A percentile compares a stretch with the other conserved stretches of the same genome.
Conservation (phyloP, 257 asterid genomes). For the Lycium ferocissimum region DNA sequence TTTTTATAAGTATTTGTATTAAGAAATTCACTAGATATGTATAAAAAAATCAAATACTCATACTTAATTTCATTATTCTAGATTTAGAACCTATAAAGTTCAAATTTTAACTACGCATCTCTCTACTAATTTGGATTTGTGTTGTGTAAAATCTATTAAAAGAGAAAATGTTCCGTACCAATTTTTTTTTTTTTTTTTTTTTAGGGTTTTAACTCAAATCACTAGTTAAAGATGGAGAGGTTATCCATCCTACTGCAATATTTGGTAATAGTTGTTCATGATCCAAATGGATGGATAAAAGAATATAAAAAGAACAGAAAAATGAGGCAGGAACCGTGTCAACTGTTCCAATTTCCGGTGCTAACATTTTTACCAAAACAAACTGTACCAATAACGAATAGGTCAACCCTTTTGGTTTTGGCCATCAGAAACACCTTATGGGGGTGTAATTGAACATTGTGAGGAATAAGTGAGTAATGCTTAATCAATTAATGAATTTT, state of each 20-base stretch:
- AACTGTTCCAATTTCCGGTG: conserved; percentile 19
- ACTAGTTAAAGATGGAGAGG: not conserved
- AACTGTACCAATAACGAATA: conserved; percentile 2
- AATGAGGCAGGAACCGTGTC: not conserved
- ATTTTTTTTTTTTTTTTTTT: too few species aligned
- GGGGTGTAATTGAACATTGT: not conserved
- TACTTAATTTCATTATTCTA: too few species aligned
- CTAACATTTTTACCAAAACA: conserved; percentile 27
- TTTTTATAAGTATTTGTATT: too few species aligned
- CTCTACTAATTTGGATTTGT: too few species aligned
- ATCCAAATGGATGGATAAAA: not conserved
- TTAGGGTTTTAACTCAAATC: not conserved
- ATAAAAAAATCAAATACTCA: too few species aligned
- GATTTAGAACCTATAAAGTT: too few species aligned
- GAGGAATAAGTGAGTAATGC: not conserved
- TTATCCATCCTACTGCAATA: not conserved
- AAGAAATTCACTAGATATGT: too few species aligned
- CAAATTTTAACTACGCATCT: too few species aligned
- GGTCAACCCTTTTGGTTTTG: conserved; percentile 24
- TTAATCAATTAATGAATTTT: not conserved
- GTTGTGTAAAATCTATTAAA: not conserved
- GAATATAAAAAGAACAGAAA: not conserved
- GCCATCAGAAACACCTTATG: conserved; percentile 22
- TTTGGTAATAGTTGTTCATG: not conserved
- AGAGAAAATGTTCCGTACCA: not conserved